Conservation (phyloP, 2,329 filamentous ascomycete genomes). For the Emergomyces orientalis region DNA sequence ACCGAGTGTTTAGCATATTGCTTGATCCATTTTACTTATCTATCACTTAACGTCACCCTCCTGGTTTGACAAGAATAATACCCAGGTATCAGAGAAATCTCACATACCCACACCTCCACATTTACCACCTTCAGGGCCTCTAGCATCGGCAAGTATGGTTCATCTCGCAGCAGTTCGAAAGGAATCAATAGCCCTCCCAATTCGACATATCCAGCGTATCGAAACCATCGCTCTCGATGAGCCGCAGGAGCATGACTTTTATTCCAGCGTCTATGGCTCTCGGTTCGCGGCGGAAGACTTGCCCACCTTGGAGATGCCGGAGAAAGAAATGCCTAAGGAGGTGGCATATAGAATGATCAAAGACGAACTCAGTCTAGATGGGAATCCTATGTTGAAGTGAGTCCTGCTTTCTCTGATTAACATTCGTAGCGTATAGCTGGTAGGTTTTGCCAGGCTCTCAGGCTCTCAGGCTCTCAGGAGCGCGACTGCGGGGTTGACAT, state of each 20-base stretch:
- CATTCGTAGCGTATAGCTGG: not conserved
- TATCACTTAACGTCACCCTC: not conserved
- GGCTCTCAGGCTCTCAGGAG: not conserved
- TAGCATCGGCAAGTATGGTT: constrained; percentile 25
- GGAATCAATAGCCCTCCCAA: constrained; percentile 29
- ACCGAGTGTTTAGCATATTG: not conserved
- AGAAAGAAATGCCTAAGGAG: constrained; percentile 79
- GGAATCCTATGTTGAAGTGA: constrained; percentile 68
- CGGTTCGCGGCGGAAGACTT: constrained; percentile 72
- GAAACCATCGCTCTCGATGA: constrained; percentile 40
- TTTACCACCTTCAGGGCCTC: not conserved
- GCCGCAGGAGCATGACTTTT: constrained; percentile 44
- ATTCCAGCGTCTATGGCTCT: constrained; percentile 79
- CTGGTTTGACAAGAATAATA: not conserved
- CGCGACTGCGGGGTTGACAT: not conserved
- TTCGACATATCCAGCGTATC: constrained; percentile 33
- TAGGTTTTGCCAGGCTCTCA: not conserved
- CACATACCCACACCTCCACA: not conserved
- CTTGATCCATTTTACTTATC: not conserved
- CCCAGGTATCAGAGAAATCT: not conserved
- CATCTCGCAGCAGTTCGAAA: constrained; percentile 34
- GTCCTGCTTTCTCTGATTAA: constrained; percentile 9
- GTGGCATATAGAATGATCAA: constrained; percentile 96
- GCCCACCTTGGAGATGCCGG: constrained; percentile 77
- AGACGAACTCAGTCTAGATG: constrained; percentile 84